Evolutionary conservation across 306 rosid genomes (phyloP), one percentile per base, ranked within the genome.

Genomic region (Pyrus communis): DNA sequence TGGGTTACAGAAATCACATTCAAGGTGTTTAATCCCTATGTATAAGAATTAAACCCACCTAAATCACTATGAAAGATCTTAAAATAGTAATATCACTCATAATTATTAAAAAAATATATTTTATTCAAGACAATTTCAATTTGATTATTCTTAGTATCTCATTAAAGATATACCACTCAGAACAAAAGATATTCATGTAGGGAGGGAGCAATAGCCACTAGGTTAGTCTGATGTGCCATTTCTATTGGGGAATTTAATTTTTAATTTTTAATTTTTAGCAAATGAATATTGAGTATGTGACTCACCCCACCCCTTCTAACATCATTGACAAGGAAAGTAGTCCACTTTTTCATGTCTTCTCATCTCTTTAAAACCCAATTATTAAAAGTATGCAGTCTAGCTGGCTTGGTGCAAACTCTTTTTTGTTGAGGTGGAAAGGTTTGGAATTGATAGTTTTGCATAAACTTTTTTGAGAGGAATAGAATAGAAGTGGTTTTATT

Each of bases 181-280:
- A 43, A 64, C 54, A 28, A 77, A 79, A 81, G 73, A 81, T 80
- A 77, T 79, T 79, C 81, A 35, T 85, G 78, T 81, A 63, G 69
- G 81, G 57, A 78, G 76, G 70, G 85, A 71, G 62, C 42, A 55
- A 54, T 33, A 13, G 3, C 19, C 67, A 77, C 55, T 40, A 52
- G 64, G 33, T 45, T 45, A n/a, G 45, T 42, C 23, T 45, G 35
- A 60, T 22, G 58, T 4, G 11, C 74, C 57, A 77, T 78, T 76
- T 83, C 70, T 81, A 33, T 59, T 74, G 73, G 67, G 27, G 31
- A 72, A 49, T 49, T 49, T 46, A 13, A 12, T 0, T 13, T 49
- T 49, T 46, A 12, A 12, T 0, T 13, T 11, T 45, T 49, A 13
- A 49, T 76, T 60, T 9, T 67, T 77, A 70, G 60, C 58, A 46